Base-by-base conservation (phyloP, 140 eudicot species). In the Stevia rebaudiana region DNA sequence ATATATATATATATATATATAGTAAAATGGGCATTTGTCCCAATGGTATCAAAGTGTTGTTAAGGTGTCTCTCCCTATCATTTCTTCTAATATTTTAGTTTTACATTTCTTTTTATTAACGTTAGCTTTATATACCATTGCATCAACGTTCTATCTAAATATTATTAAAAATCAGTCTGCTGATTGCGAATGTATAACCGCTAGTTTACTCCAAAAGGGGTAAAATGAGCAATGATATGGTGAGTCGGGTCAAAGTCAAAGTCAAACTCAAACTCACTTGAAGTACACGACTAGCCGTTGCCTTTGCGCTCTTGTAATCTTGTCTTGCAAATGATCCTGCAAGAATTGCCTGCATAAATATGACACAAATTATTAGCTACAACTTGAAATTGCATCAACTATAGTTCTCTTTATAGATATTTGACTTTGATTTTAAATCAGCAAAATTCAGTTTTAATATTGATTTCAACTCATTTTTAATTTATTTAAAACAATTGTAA, bases 291-390 rank as follows among this genome's bases (percentile, higher is more conserved):
- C 83, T 63, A 3, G 78, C 76, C 8, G 80, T 69, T 23, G 62
- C 76, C n/a, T 56, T 60, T 44, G 79, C 84, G 63, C 53, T 84
- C 1, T 75, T 74, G 53, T 36, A 75, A 59, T 80, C 84, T 15
- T 71, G 63, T 61, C 76, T 80, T 22, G 86, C 86, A 74, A 80
- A 78, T 43, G 86, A 78, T 66, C 70, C 79, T 10, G 84, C 90
- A 48, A 80, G 82, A 50, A 84, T 74, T 13, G 84, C 91, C 91
- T 84, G 79, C 16, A 61, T n/a, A 51, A 10, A 36, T n/a, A 5
- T 18, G 31, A 15, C 54, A 50, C n/a, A 43, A 39, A 3, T 41
- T 24, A 24, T 31, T 31, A 16, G 4, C 63, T 15, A 5, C 6
- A 56, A 8, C 22, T 56, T 56, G 13, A 24, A 51, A 53, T 25